Percentiles rank a stretch among this genome's conserved stretches.
Evolutionary conservation across 164 flowering plant genomes (phyloP).

Genomic region (Chimonanthus praecox): DNA sequence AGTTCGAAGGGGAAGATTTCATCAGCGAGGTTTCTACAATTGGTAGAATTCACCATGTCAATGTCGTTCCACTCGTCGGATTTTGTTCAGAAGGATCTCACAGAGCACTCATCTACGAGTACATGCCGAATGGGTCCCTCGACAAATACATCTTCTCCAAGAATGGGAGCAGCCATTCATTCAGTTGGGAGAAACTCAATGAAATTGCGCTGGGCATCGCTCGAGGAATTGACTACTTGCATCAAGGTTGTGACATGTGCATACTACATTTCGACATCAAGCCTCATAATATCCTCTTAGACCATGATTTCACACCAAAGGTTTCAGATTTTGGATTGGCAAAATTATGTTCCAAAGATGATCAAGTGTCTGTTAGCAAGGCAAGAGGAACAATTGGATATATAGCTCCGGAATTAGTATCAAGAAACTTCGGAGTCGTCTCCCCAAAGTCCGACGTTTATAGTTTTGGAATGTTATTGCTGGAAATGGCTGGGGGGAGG

Average conservation of each 20-base stretch:
- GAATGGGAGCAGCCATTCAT: neutral
- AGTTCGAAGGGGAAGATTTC: conserved; percentile 2
- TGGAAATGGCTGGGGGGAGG: conserved; percentile 11
- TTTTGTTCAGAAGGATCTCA: conserved; percentile 1
- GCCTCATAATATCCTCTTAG: conserved; percentile 11
- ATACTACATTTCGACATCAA: conserved; percentile 17
- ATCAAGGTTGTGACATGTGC: conserved; percentile 4
- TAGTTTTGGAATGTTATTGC: conserved; percentile 10
- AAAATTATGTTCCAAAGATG: neutral
- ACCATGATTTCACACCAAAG: conserved; percentile 7
- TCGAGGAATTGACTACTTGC: conserved; percentile 5
- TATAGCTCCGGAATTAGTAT: conserved; percentile 10
- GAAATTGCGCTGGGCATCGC: conserved; percentile 1
- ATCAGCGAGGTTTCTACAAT: conserved; percentile 7
- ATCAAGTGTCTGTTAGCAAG: neutral
- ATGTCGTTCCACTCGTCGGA: conserved; percentile 8
- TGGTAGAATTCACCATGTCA: conserved; percentile 11
- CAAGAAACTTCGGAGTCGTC: neutral
- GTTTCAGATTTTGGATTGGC: conserved; percentile 11
- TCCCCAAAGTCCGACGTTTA: conserved; percentile 10
- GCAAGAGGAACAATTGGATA: conserved; percentile 9
- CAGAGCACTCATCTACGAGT: conserved; percentile 13
- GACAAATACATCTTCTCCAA: neutral
- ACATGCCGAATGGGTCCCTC: conserved; percentile 12
- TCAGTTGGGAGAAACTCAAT: neutral